phyloP scores from a whole-genome alignment of 306 rosid genomes.

The Carpinus viminea region DNA sequence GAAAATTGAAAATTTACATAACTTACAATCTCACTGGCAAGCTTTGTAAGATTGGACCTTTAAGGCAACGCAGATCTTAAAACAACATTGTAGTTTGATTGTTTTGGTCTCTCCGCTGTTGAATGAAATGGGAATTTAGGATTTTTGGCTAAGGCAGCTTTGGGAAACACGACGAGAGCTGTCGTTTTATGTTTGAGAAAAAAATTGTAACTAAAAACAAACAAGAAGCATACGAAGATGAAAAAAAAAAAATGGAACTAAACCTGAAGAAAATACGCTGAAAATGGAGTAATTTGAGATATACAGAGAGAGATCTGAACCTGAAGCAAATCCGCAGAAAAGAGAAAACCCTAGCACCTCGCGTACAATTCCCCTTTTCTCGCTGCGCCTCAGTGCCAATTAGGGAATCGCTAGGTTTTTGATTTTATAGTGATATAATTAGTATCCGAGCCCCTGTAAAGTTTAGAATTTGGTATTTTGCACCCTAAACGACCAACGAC shows the following conservation, averaged over 20 bases:
- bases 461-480: background rate
- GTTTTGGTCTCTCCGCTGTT: background rate
- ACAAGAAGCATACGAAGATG: background rate
- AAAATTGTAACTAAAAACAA: background rate
- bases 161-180: slow-evolving; percentile 28
- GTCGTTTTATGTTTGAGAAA: background rate
- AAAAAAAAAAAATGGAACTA: background rate
- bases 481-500: background rate
- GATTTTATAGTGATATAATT: background rate
- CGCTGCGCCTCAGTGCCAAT: background rate
- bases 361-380: background rate
- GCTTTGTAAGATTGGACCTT: background rate
- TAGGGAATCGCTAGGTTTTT: background rate
- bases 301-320: slow-evolving; percentile 28
- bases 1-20: background rate
- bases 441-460: background rate
- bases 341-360: slow-evolving; percentile 53
- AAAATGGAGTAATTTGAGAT: background rate
- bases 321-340: slow-evolving; percentile 10
- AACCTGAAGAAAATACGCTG: background rate
- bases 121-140: background rate
- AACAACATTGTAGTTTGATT: background rate
- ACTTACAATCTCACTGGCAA: slow-evolving; percentile 19
- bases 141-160: slow-evolving; percentile 27
- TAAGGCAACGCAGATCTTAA: background rate